These are phyloP conservation scores for Blastocystis sp. DNA, from an alignment of 352 stramenopile species.

Conservation along the genomic window DNA sequence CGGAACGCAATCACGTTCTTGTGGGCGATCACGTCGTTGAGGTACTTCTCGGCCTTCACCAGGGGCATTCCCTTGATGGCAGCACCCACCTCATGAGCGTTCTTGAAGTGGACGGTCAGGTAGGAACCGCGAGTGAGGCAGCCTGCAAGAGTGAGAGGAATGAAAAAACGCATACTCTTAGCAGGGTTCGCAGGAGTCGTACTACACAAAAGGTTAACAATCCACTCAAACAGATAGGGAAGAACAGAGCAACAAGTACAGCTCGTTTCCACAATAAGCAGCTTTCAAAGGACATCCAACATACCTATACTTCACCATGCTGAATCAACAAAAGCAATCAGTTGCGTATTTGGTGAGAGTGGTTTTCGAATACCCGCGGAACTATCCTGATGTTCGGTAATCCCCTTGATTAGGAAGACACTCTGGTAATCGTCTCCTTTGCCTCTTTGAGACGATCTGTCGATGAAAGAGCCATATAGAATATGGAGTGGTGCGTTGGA, in stretches of 20 bases:
- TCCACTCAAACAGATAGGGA: background rate
- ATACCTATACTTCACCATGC: slow-evolving; percentile 37
- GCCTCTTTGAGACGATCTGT: no score
- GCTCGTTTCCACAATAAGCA: background rate
- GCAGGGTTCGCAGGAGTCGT: background rate
- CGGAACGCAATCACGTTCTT: no score
- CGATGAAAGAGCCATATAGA: no score
- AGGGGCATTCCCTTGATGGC: background rate
- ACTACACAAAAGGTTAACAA: background rate
- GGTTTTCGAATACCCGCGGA: background rate
- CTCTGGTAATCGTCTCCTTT: no score
- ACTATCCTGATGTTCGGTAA: no score
- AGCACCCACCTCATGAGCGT: background rate
- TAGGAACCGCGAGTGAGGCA: no score
- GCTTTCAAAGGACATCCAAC: background rate
- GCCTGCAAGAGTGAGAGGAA: no score
- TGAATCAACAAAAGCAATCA: background rate
- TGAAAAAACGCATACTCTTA: no score
- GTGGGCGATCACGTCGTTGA: background rate
- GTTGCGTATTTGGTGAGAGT: slow-evolving; percentile 3
- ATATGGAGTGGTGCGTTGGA: no score
- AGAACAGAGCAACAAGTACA: background rate
- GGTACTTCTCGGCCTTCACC: background rate
- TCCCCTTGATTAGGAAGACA: no score
- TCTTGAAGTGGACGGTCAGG: no score